Percentiles rank a stretch among this genome's conserved stretches.
Evolutionary conservation across 169 alveolate species (phyloP).

Genomic region (Eimeria necatrix): DNA sequence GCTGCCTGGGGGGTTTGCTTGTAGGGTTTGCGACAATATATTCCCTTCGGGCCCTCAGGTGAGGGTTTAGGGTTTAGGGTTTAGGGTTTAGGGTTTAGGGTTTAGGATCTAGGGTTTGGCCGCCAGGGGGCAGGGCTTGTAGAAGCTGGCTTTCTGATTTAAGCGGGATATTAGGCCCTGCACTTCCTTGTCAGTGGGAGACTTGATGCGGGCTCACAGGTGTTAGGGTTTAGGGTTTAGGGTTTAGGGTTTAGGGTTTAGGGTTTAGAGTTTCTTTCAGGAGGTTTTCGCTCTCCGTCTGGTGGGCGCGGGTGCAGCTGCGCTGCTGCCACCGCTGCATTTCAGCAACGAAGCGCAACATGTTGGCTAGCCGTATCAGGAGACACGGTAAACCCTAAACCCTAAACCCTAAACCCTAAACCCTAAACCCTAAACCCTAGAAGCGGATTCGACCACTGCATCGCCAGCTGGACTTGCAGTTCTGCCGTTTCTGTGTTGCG

Average conservation of each 20-base stretch:
- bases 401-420: not conserved
- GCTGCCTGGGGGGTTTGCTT: slow-evolving; percentile 53
- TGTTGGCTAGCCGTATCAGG: not conserved
- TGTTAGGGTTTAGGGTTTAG: not conserved
- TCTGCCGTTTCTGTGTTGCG: not conserved
- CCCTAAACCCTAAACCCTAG: not conserved
- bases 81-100: not conserved
- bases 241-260: not conserved
- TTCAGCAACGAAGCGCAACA: not conserved
- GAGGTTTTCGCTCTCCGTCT: not conserved
- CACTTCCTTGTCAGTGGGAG: no score
- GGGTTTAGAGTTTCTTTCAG: not conserved
- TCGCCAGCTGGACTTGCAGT: not conserved
- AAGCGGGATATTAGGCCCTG: no score
- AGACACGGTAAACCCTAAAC: not conserved
- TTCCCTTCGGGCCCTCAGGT: slow-evolving; percentile 52
- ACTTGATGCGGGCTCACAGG: not conserved
- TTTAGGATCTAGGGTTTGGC: not conserved
- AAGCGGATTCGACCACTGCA: not conserved
- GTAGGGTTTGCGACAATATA: slow-evolving; percentile 45
- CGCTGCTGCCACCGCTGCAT: not conserved
- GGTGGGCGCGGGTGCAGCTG: slow-evolving; percentile 52
- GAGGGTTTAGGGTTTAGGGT: slow-evolving; percentile 13
- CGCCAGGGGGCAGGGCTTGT: not conserved
- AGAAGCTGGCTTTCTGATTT: no score